These are phyloP conservation scores for Populus simonii DNA, from an alignment of 345 rosid genomes.

Conservation along the genomic window DNA sequence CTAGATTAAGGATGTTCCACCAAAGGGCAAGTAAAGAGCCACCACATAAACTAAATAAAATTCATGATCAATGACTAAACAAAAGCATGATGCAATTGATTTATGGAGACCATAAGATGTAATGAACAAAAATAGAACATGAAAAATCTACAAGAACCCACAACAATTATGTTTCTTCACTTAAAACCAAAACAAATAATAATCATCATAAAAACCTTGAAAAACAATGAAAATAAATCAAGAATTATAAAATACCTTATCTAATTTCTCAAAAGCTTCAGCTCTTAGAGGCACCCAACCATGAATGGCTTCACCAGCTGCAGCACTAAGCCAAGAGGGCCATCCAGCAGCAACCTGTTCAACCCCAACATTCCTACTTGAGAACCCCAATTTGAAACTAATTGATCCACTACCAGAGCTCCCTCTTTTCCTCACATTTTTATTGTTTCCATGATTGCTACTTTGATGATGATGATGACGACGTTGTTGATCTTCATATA, in stretches of 20 bases:
- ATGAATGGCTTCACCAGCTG: constrained; percentile 62
- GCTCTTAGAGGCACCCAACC: constrained; percentile 75
- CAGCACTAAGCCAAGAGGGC: constrained; percentile 72
- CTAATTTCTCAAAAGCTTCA: constrained; percentile 69
- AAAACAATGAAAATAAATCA: neutral
- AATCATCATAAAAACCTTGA: neutral
- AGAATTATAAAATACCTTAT: constrained; percentile 44
- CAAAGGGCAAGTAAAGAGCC: no score
- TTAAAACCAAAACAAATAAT: neutral
- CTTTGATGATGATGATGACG: constrained; percentile 1
- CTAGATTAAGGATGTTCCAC: neutral
- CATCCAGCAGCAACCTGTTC: constrained; percentile 74
- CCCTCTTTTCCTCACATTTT: constrained; percentile 33
- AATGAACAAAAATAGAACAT: neutral
- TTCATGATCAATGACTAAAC: no score
- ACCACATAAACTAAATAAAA: neutral
- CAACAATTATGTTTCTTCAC: neutral
- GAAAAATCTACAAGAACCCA: neutral
- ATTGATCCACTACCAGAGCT: constrained; percentile 25
- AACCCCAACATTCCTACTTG: constrained; percentile 44
- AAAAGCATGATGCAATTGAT: no score
- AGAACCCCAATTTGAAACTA: constrained; percentile 41
- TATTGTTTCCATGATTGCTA: neutral
- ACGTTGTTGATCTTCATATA: constrained; percentile 17
- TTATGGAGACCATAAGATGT: no score